A percentile compares a stretch with the other conserved stretches of the same genome.
Evolutionary conservation across 805 yeast genomes (phyloP).

Genomic region (Yarrowia sp.): DNA sequence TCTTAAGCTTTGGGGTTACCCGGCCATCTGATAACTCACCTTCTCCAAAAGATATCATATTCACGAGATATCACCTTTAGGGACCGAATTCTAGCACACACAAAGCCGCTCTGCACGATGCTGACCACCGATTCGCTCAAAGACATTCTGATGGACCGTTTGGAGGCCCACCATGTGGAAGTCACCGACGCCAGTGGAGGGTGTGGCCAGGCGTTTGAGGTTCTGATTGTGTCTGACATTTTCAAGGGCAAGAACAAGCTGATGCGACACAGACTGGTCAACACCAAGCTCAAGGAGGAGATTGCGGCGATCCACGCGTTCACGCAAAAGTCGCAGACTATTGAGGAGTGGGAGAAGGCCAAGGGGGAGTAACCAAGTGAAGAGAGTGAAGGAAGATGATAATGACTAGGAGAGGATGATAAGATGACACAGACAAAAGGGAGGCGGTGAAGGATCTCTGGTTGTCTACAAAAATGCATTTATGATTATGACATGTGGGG

Average conservation of each 20-base stretch:
- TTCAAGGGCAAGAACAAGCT: conserved; percentile 85
- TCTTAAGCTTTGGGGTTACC: conserved; percentile 18
- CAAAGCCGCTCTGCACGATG: not conserved
- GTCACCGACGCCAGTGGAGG: conserved; percentile 62
- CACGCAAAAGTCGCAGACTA: conserved; percentile 59
- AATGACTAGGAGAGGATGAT: not conserved
- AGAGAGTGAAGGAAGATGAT: not conserved
- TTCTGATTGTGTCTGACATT: conserved; percentile 74
- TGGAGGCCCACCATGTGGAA: conserved; percentile 37
- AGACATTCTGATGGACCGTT: conserved; percentile 17
- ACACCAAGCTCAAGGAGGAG: conserved; percentile 79
- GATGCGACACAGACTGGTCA: conserved; percentile 86
- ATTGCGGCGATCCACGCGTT: conserved; percentile 91
- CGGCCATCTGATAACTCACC: conserved; percentile 35
- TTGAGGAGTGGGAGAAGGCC: conserved; percentile 38
- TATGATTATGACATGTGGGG: not conserved
- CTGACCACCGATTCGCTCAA: conserved; percentile 32
- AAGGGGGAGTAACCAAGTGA: not conserved
- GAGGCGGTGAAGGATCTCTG: too few species aligned
- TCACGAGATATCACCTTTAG: not conserved
- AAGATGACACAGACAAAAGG: not conserved
- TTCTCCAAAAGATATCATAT: not conserved
- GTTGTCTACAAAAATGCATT: conserved; percentile 22
- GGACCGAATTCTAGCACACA: not conserved
- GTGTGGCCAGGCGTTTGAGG: conserved; percentile 98